Evolutionary conservation across 495 filamentous ascomycete genomes (phyloP).

Genomic region (Aspergillus conjunctus): DNA sequence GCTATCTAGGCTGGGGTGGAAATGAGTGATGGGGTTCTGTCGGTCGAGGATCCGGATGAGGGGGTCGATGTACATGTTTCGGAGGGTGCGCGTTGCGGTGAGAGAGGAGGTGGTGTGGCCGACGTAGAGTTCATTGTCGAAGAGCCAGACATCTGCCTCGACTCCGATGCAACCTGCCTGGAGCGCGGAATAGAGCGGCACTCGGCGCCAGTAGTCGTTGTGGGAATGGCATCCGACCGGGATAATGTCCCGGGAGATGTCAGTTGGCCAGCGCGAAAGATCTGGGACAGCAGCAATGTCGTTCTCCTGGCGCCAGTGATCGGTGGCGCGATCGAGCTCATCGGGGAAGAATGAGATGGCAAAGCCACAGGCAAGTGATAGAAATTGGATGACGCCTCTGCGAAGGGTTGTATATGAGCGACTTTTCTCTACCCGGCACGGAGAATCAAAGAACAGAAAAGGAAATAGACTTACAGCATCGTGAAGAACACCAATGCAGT

Average conservation of each 20-base stretch:
- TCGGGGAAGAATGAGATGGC: conserved; percentile 58
- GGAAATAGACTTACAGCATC: conserved; percentile 42
- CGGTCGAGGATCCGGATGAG: conserved; percentile 52
- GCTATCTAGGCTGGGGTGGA: conserved; percentile 28
- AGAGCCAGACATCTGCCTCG: conserved; percentile 89
- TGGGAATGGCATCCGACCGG: conserved; percentile 75
- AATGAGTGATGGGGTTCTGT: conserved; percentile 47
- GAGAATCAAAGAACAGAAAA: too few relatives aligned
- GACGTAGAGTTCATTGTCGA: conserved; percentile 66
- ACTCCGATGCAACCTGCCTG: conserved; percentile 67
- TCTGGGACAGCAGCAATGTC: conserved; percentile 44
- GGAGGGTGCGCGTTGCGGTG: conserved; percentile 51
- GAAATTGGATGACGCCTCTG: conserved; percentile 51
- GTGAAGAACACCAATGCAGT: conserved; percentile 33
- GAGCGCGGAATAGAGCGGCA: conserved; percentile 70
- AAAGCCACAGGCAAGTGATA: conserved; percentile 54
- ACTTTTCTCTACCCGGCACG: not conserved
- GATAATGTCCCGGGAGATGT: conserved; percentile 69
- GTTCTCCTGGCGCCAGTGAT: conserved; percentile 52
- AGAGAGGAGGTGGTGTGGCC: conserved; percentile 54
- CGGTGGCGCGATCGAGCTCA: conserved; percentile 52
- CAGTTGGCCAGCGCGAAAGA: conserved; percentile 68
- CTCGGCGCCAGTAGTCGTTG: conserved; percentile 85
- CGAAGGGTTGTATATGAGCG: not conserved
- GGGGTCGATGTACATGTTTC: conserved; percentile 58